Evolutionary conservation across 495 filamentous ascomycete genomes (phyloP).

Genomic region (Xeromyces bisporus): DNA sequence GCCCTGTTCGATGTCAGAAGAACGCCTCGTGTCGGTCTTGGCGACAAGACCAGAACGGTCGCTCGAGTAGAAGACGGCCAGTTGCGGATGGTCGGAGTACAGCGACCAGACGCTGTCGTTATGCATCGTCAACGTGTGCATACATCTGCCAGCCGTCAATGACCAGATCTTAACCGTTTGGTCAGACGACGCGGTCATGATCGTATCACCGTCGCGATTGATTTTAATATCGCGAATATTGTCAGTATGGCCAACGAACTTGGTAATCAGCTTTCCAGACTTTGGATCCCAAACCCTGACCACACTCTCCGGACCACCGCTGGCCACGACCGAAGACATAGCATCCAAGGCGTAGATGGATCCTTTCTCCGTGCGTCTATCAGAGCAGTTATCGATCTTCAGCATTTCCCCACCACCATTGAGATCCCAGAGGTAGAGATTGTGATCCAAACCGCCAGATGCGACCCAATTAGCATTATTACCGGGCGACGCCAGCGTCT

Average conservation of each 20-base stretch:
- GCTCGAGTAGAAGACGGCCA: constrained; percentile 84
- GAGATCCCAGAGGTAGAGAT: constrained; percentile 85
- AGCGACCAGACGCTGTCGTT: constrained; percentile 96
- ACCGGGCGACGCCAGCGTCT: constrained; percentile 69
- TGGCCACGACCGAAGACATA: constrained; percentile 62
- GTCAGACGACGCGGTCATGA: constrained; percentile 90
- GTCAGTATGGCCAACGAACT: constrained; percentile 96
- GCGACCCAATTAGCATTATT: constrained; percentile 70
- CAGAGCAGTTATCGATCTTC: constrained; percentile 67
- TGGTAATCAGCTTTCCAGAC: constrained; percentile 79
- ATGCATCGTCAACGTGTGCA: constrained; percentile 97
- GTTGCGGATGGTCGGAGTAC: constrained; percentile 68
- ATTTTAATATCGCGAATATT: constrained; percentile 83
- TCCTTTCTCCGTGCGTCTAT: constrained; percentile 70
- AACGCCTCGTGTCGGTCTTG: constrained; percentile 75
- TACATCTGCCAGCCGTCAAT: constrained; percentile 79
- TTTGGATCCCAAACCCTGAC: constrained; percentile 87
- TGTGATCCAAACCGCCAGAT: constrained; percentile 87
- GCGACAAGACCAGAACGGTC: constrained; percentile 83
- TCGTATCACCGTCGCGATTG: constrained; percentile 70
- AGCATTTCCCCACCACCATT: constrained; percentile 70
- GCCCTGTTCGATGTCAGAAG: constrained; percentile 73
- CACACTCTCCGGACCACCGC: constrained; percentile 84
- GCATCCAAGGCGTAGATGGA: constrained; percentile 83
- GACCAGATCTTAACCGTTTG: constrained; percentile 98